Evolutionary conservation across 495 filamentous ascomycete genomes (phyloP).

Genomic region (Parachaetomium inaequale): DNA sequence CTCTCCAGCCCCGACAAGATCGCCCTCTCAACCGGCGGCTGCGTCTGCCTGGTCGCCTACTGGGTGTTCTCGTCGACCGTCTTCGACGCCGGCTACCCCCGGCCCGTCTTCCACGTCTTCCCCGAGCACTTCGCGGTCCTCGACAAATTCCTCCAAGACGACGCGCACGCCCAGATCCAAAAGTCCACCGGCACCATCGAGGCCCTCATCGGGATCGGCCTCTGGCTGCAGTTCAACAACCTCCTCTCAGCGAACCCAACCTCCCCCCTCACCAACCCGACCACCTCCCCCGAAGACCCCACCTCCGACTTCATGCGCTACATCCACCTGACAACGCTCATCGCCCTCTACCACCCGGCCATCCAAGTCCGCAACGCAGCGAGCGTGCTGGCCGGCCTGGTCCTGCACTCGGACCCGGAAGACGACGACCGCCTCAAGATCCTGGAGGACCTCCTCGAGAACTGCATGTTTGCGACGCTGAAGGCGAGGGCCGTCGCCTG

Average conservation of each 20-base stretch:
- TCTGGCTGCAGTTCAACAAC: constrained; percentile 46
- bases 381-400: constrained; percentile 64
- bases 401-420: constrained; percentile 75
- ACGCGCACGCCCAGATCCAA: constrained; percentile 37
- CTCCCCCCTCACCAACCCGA: constrained; percentile 17
- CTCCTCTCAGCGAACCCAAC: constrained; percentile 27
- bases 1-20: constrained; percentile 58
- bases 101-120: constrained; percentile 54
- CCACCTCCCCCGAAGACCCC: constrained; percentile 21
- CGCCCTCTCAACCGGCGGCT: constrained; percentile 68
- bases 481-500: constrained; percentile 81
- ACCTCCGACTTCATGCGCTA: constrained; percentile 49
- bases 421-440: constrained; percentile 67
- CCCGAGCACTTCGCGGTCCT: constrained; percentile 61
- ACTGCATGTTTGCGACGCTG: constrained; percentile 71
- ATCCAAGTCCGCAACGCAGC: constrained; percentile 68
- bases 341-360: constrained; percentile 65
- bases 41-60: constrained; percentile 60
- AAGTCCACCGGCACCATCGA: constrained; percentile 42
- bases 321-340: constrained; percentile 58
- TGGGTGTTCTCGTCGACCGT: constrained; percentile 51
- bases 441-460: constrained; percentile 74
- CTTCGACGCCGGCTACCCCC: constrained; percentile 47
- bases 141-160: constrained; percentile 54
- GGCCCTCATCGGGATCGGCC: constrained; percentile 48